Conservation (phyloP, 176 grass and related monocot genomes). For the Musa beccarii region DNA sequence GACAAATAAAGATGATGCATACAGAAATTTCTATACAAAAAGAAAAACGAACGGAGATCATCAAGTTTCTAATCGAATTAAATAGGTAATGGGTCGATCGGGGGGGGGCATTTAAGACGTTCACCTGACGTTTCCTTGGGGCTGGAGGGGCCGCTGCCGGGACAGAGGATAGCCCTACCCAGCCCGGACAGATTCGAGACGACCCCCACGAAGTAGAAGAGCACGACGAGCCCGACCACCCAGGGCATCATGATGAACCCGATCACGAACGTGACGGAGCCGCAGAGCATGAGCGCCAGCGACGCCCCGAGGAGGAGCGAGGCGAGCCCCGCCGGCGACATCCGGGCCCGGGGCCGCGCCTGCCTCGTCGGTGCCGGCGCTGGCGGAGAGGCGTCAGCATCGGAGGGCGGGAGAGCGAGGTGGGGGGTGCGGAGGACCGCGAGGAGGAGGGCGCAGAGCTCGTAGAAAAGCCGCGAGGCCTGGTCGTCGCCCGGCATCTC, state of each 20-base stretch:
- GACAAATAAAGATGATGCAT: neutral
- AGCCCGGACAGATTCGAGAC: constrained; percentile 62
- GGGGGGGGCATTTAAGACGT: neutral
- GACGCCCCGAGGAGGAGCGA: constrained; percentile 74
- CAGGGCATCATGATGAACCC: constrained; percentile 97
- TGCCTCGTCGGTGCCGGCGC: neutral
- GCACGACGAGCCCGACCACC: constrained; percentile 51
- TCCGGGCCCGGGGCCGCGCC: constrained; percentile 3
- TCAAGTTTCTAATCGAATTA: neutral
- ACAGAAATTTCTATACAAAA: neutral
- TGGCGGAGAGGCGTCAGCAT: neutral
- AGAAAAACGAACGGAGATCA: neutral
- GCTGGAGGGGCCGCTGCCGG: constrained; percentile 1
- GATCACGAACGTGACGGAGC: constrained; percentile 76
- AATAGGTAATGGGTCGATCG: neutral
- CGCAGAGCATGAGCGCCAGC: constrained; percentile 80
- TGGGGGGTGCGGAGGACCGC: constrained; percentile 27
- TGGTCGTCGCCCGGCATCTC: constrained; percentile 27
- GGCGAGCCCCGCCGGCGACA: constrained; percentile 54
- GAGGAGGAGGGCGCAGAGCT: constrained; percentile 53
- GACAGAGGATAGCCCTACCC: constrained; percentile 48
- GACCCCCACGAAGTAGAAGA: constrained; percentile 73
- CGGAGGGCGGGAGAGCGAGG: neutral
- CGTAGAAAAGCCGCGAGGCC: constrained; percentile 55
- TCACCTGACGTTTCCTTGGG: constrained; percentile 12